Base-by-base conservation (phyloP, 768 basidiomycete species). In the Sporobolomyces pararoseus region DNA sequence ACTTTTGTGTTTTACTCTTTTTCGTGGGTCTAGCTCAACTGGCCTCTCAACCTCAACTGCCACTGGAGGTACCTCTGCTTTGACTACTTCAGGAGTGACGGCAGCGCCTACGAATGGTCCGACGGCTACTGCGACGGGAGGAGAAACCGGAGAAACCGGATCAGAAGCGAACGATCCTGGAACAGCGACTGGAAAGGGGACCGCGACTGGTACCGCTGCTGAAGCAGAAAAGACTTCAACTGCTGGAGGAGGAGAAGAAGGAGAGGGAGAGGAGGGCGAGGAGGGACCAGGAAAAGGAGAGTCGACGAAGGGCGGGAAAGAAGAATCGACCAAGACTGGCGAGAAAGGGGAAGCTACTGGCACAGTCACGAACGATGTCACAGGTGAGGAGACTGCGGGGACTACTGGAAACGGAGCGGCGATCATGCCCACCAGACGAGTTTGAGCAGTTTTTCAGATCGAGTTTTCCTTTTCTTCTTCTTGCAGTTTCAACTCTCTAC, bases 271-370 rank as follows among this genome's bases (percentile, higher is more conserved):
- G 13, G 57, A n/a, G 46, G 25, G 59, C 42, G 59, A 7, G 19
- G 61, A 35, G 57, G 47, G 9, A 13, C 12, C n/a, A 49, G 69
- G 47, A 44, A 31, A 7, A 62, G 46, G 69, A 50, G 29, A 16
- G 32, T 37, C 27, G 52, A 50, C n/a, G n/a, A n/a, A n/a, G n/a
- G n/a, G n/a, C n/a, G n/a, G n/a, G n/a, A n/a, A n/a, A 2, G 51
- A 47, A 9, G 63, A 31, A 0, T 23, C 27, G 3, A 60, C 66
- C 0, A 27, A 7, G 34, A 13, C 23, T 13, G 16, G 16, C 9
- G 19, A 4, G 34, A 23, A 13, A 21, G 17, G 19, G 27, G 46
- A 12, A 29, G 60, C 35, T 4, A 34, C 23, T 19, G 47, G 12
- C 47, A 47, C 23, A 12, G n/a, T n/a, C n/a, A 35, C 32, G 32